Evolutionary conservation across 352 stramenopile genomes (phyloP).

Genomic region (Phytopythium chamaehyphon): DNA sequence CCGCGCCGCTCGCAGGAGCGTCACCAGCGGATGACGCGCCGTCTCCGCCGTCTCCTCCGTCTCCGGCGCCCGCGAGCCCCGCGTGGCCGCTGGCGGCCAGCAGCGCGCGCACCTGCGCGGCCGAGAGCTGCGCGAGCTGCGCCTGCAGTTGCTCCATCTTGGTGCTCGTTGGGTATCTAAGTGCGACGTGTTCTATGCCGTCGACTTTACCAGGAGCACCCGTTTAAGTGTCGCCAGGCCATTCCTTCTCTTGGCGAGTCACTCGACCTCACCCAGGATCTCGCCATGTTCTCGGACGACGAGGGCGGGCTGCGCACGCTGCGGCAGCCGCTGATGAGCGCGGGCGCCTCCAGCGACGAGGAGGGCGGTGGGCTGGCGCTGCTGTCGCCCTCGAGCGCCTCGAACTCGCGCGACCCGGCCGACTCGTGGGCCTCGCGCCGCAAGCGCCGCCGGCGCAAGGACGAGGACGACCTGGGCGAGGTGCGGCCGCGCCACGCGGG

Average conservation of each 20-base stretch:
- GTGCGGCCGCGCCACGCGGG: conserved; percentile 11
- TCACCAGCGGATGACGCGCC: not conserved
- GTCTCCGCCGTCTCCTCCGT: not conserved
- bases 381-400: conserved; percentile 9
- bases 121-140: conserved; percentile 32
- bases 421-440: conserved; percentile 14
- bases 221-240: too few relatives aligned
- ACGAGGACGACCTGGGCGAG: conserved; percentile 38
- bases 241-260: not conserved
- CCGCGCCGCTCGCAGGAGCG: not conserved
- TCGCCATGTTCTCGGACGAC: conserved; percentile 22
- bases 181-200: too few relatives aligned
- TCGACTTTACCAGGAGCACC: too few relatives aligned
- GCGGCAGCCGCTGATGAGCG: conserved; percentile 26
- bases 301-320: conserved; percentile 25
- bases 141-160: conserved; percentile 8
- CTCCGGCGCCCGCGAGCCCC: conserved; percentile 14
- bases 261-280: too few relatives aligned
- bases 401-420: conserved; percentile 11
- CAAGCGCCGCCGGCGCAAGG: conserved; percentile 32
- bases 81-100: conserved; percentile 29
- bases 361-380: conserved; percentile 16
- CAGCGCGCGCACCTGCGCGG: conserved; percentile 21
- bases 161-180: not conserved
- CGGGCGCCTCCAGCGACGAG: conserved; percentile 15